These are phyloP conservation scores for Penicillium sp. DNA, from an alignment of 2,329 filamentous ascomycete species.

Conservation along the genomic window DNA sequence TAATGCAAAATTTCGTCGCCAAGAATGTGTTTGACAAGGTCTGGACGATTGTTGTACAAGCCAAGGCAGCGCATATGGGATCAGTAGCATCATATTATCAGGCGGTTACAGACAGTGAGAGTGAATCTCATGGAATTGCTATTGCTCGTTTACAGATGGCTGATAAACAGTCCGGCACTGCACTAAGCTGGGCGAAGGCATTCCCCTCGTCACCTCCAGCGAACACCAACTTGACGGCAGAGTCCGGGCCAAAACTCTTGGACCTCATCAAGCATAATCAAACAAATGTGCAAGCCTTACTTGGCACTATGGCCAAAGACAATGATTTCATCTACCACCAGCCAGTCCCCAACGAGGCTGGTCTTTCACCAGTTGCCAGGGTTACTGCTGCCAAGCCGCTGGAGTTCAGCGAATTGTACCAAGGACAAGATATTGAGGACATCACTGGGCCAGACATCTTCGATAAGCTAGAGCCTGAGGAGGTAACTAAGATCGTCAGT, in stretches of 20 bases:
- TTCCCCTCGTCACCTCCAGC: constrained; percentile 73
- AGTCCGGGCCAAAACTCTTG: constrained; percentile 64
- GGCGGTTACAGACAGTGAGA: constrained; percentile 80
- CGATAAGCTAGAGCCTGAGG: constrained; percentile 88
- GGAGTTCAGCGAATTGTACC: constrained; percentile 90
- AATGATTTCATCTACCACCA: constrained; percentile 99
- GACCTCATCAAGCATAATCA: constrained; percentile 78
- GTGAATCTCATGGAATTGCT: constrained; percentile 73
- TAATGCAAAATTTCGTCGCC: constrained; percentile 81
- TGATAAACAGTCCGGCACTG: constrained; percentile 68
- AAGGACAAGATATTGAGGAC: constrained; percentile 89
- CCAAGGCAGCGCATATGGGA: constrained; percentile 72
- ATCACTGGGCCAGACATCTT: constrained; percentile 97
- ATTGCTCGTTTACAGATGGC: constrained; percentile 75
- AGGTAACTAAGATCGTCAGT: constrained; percentile 92
- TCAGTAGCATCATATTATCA: constrained; percentile 91
- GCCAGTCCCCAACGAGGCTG: constrained; percentile 74
- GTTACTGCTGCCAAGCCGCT: constrained; percentile 93
- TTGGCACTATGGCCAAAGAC: constrained; percentile 70
- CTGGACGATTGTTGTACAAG: constrained; percentile 64
- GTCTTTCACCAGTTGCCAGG: constrained; percentile 72
- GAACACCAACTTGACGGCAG: constrained; percentile 72
- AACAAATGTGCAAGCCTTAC: constrained; percentile 68
- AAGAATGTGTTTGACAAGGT: constrained; percentile 90
- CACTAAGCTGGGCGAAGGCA: constrained; percentile 62